Percentiles rank a stretch among this genome's conserved stretches.
Conservation (phyloP, 495 filamentous ascomycete species). For the Apiosordaria backusii region DNA sequence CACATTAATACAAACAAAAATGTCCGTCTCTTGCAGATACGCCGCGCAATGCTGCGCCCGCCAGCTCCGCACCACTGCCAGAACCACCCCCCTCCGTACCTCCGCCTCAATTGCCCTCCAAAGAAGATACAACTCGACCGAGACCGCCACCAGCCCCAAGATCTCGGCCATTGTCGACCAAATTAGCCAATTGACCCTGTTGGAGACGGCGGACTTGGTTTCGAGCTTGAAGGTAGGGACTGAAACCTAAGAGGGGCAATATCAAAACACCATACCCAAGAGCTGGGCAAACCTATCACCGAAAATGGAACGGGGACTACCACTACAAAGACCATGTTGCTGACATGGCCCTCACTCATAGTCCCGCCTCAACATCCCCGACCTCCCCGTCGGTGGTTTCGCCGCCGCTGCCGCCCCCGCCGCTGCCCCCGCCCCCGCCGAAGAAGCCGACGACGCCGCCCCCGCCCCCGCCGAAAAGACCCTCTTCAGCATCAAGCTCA, state of each 20-base stretch:
- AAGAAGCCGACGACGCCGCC: constrained; percentile 77
- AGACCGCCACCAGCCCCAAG: constrained; percentile 73
- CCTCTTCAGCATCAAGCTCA: constrained; percentile 90
- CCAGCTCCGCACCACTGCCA: constrained; percentile 39
- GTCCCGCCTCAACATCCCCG: constrained; percentile 95
- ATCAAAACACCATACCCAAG: neutral
- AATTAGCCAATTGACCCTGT: constrained; percentile 92
- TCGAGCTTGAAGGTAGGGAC: constrained; percentile 75
- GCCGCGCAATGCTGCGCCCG: constrained; percentile 59
- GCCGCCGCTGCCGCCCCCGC: constrained; percentile 55
- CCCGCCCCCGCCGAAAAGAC: constrained; percentile 90
- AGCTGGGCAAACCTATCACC: neutral
- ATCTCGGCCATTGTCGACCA: constrained; percentile 92
- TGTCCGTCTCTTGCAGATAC: constrained; percentile 58
- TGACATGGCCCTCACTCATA: constrained; percentile 33
- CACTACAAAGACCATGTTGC: neutral
- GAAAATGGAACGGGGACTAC: neutral
- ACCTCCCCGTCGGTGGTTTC: constrained; percentile 86
- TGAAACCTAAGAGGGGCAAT: neutral
- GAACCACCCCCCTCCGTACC: constrained; percentile 31
- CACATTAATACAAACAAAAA: constrained; percentile 32
- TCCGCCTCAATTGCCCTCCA: constrained; percentile 38
- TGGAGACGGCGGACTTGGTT: constrained; percentile 96
- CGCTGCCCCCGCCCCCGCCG: constrained; percentile 54
- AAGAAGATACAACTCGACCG: constrained; percentile 66